Conservation (phyloP, 2,329 filamentous ascomycete species). For the Parastagonospora nodorum region DNA sequence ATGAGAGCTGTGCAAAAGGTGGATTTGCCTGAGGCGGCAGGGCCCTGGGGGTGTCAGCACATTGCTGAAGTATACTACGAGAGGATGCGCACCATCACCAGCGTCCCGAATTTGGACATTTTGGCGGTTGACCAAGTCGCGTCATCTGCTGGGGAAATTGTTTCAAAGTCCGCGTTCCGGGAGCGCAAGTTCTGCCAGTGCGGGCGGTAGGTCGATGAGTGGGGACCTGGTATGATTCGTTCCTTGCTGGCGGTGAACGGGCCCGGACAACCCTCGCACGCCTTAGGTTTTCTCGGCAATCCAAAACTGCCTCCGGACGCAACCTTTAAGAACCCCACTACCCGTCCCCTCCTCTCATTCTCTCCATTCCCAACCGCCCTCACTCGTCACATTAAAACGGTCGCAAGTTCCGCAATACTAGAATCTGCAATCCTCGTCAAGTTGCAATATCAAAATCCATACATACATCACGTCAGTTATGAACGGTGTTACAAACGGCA, state of each 20-base stretch:
- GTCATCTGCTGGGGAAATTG: conserved; percentile 12
- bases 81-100: conserved; percentile 72
- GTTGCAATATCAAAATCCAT: too few species aligned
- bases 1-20: conserved; percentile 95
- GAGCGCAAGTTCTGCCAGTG: too few species aligned
- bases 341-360: conserved; percentile 21
- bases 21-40: conserved; percentile 86
- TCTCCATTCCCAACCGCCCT: conserved; percentile 25
- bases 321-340: conserved; percentile 21
- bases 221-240: too few species aligned
- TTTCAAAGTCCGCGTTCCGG: too few species aligned
- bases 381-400: conserved; percentile 25
- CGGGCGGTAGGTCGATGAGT: too few species aligned
- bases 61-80: not conserved
- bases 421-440: conserved; percentile 21
- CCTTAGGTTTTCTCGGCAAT: conserved; percentile 9
- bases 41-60: conserved; percentile 53
- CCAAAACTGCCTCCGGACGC: not conserved
- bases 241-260: not conserved
- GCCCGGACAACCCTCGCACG: conserved; percentile 31
- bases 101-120: conserved; percentile 93
- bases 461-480: not conserved
- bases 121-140: conserved; percentile 21
- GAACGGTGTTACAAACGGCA: conserved; percentile 24
- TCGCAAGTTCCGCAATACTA: conserved; percentile 44